These are phyloP conservation scores for Xylaria palmicola DNA, from an alignment of 495 filamentous ascomycete species.

Conservation along the genomic window DNA sequence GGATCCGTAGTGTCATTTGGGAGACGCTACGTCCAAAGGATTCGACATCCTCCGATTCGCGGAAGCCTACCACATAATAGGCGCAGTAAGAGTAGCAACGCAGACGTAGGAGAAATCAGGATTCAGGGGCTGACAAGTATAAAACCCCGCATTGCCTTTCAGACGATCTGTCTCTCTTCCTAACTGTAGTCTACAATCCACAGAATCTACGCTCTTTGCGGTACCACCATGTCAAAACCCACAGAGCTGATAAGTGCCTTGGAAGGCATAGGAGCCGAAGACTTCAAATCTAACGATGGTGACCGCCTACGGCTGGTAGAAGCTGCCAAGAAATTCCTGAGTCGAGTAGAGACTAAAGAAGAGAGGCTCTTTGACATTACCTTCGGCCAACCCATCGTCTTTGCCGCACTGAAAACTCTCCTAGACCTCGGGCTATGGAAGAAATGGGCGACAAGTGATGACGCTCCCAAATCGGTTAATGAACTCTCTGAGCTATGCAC, in stretches of 20 bases:
- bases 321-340: slow-evolving; percentile 20
- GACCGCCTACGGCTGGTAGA: slow-evolving; percentile 18
- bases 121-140: no score
- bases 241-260: slow-evolving; percentile 10
- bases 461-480: slow-evolving; percentile 21
- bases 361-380: slow-evolving; percentile 18
- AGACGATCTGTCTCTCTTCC: not conserved
- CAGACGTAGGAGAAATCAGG: no score
- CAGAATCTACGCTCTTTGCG: not conserved
- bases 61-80: no score
- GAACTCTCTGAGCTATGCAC: slow-evolving; percentile 18
- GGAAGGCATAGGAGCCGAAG: slow-evolving; percentile 14
- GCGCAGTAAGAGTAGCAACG: no score
- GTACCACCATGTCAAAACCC: not conserved
- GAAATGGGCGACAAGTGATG: slow-evolving; percentile 21
- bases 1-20: no score
- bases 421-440: slow-evolving; percentile 23
- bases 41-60: no score
- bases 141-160: not conserved
- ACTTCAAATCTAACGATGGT: slow-evolving; percentile 17
- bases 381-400: slow-evolving; percentile 18
- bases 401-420: slow-evolving; percentile 18
- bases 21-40: no score
- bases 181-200: no score
- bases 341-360: slow-evolving; percentile 20